Evolutionary conservation across 2,329 filamentous ascomycete species (phyloP).

Genomic region (Arthrinium phaeospermum): DNA sequence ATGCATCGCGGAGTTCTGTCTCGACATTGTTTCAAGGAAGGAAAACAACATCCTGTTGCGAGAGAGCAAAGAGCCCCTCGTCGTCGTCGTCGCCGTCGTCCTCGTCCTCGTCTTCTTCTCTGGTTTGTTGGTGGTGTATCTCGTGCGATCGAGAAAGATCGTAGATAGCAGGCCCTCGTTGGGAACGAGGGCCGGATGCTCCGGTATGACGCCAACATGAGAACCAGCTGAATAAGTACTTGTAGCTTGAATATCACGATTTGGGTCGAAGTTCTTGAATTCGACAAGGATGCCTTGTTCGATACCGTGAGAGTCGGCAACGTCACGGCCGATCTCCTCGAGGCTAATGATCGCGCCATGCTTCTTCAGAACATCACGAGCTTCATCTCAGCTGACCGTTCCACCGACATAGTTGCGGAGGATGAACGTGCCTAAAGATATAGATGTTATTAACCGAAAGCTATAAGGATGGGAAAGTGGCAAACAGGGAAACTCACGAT

Average conservation of each 20-base stretch:
- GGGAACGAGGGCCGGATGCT: too few relatives aligned
- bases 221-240: not conserved
- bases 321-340: too few relatives aligned
- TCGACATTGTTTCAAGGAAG: too few relatives aligned
- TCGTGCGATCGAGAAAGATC: constrained; percentile 34
- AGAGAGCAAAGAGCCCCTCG: too few relatives aligned
- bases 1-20: too few relatives aligned
- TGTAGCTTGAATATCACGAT: too few relatives aligned
- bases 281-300: not conserved
- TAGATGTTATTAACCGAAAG: constrained; percentile 30
- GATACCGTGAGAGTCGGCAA: too few relatives aligned
- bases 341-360: constrained; percentile 52
- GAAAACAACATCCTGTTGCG: too few relatives aligned
- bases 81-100: too few relatives aligned
- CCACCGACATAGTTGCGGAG: constrained; percentile 48
- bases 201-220: too few relatives aligned
- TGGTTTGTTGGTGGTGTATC: too few relatives aligned
- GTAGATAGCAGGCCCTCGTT: not conserved
- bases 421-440: constrained; percentile 52
- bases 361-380: constrained; percentile 44
- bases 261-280: not conserved
- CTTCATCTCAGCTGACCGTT: constrained; percentile 50
- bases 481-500: constrained; percentile 50
- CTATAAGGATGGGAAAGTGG: not conserved
- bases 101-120: too few relatives aligned